A percentile compares a stretch with the other conserved stretches of the same genome.
phyloP scores from a whole-genome alignment of 2,329 filamentous ascomycete genomes.

The Trichoderma brevicompactum region DNA sequence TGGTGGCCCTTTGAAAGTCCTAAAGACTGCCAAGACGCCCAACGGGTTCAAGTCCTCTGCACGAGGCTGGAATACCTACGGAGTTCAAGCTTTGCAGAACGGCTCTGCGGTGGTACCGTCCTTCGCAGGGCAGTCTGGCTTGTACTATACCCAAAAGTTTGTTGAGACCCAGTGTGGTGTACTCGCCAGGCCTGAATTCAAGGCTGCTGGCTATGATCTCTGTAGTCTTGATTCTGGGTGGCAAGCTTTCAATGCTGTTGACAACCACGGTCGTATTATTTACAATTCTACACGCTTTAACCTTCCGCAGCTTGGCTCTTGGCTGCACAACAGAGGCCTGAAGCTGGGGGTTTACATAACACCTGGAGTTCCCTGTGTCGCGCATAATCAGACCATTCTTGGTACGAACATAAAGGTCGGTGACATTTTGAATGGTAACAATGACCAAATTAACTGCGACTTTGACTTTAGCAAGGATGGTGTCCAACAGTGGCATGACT shows the following conservation, averaged over 20 bases:
- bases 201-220: conserved; percentile 24
- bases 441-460: conserved; percentile 26
- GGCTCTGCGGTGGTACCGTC: conserved; percentile 28
- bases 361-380: conserved; percentile 25
- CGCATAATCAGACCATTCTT: conserved; percentile 24
- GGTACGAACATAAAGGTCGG: conserved; percentile 24
- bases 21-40: conserved; percentile 25
- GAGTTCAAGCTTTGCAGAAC: conserved; percentile 27
- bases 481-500: conserved; percentile 28
- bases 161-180: conserved; percentile 30
- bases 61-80: conserved; percentile 29
- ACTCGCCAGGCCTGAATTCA: conserved; percentile 21
- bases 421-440: conserved; percentile 10
- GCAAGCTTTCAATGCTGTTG: conserved; percentile 24
- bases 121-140: conserved; percentile 24
- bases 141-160: conserved; percentile 23
- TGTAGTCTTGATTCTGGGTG: conserved; percentile 39
- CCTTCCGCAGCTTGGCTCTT: conserved; percentile 24
- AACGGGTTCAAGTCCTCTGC: conserved; percentile 25
- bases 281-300: conserved; percentile 27
- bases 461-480: conserved; percentile 25
- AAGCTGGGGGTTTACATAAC: conserved; percentile 28
- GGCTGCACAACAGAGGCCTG: conserved; percentile 23
- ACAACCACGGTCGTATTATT: conserved; percentile 24
- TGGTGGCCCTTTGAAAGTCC: conserved; percentile 21